A percentile compares a stretch with the other conserved stretches of the same genome.
These are phyloP conservation scores for Botrytis galanthina DNA, from an alignment of 2,329 filamentous ascomycete genomes.

Conservation along the genomic window DNA sequence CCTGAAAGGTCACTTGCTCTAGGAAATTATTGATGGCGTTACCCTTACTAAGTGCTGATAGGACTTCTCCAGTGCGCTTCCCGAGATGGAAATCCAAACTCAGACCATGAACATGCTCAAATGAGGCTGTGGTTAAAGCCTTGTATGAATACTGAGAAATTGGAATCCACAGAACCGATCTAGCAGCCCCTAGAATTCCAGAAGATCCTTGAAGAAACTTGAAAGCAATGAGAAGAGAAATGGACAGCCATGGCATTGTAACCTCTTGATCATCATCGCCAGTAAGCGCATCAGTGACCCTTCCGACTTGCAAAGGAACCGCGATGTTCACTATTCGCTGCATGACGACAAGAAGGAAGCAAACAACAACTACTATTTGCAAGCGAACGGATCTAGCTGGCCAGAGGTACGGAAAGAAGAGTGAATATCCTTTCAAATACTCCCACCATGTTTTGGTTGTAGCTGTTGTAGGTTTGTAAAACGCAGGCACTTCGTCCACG, in stretches of 20 bases:
- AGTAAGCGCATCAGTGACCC: constrained; percentile 73
- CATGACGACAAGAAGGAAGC: constrained; percentile 74
- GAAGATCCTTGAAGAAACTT: constrained; percentile 85
- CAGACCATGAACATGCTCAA: constrained; percentile 93
- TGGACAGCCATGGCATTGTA: constrained; percentile 66
- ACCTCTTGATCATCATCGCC: constrained; percentile 47
- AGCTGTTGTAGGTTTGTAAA: constrained; percentile 83
- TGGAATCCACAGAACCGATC: constrained; percentile 89
- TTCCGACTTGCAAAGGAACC: constrained; percentile 78
- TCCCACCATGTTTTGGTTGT: constrained; percentile 94
- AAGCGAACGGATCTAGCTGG: constrained; percentile 75
- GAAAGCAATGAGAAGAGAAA: constrained; percentile 73
- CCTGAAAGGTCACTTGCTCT: constrained; percentile 93
- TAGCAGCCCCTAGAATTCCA: constrained; percentile 77
- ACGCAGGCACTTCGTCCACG: constrained; percentile 66
- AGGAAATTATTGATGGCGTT: constrained; percentile 95
- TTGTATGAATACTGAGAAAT: constrained; percentile 97
- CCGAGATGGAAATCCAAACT: constrained; percentile 95
- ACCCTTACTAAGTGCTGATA: constrained; percentile 94
- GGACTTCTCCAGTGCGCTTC: constrained; percentile 93
- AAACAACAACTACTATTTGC: constrained; percentile 75
- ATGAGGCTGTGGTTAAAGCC: constrained; percentile 88
- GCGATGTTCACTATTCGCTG: constrained; percentile 84
- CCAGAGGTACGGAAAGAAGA: constrained; percentile 98
- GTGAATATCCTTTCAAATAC: constrained; percentile 84